These are phyloP conservation scores for Globisporangium radiosum DNA, from an alignment of 352 stramenopile species.

Conservation along the genomic window DNA sequence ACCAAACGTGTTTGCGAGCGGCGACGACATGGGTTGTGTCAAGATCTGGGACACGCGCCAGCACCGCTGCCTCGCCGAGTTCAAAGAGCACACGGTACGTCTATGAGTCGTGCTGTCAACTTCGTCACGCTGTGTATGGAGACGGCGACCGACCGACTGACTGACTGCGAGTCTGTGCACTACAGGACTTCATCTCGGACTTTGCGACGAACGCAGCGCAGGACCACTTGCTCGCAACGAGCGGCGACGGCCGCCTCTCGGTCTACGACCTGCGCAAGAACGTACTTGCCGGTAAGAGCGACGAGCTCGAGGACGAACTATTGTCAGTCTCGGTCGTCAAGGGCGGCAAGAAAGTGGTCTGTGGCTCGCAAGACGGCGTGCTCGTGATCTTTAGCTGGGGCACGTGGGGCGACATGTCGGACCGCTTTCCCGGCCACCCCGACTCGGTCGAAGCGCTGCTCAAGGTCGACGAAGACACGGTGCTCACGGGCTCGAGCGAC, in stretches of 20 bases:
- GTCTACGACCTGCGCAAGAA: constrained; percentile 90
- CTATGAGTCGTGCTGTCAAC: neutral
- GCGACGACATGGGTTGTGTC: constrained; percentile 76
- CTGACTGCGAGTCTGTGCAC: neutral
- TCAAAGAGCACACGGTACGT: constrained; percentile 87
- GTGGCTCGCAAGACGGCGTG: constrained; percentile 92
- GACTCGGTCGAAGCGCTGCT: constrained; percentile 93
- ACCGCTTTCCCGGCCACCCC: constrained; percentile 93
- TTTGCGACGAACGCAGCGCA: constrained; percentile 82
- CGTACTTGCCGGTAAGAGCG: constrained; percentile 68
- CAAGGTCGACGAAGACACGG: constrained; percentile 96
- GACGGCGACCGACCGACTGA: neutral
- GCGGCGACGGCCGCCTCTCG: constrained; percentile 88
- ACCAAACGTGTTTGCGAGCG: constrained; percentile 62
- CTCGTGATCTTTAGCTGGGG: constrained; percentile 94
- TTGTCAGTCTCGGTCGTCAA: constrained; percentile 74
- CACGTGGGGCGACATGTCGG: constrained; percentile 94
- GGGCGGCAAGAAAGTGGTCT: constrained; percentile 92
- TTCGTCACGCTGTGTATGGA: too few relatives aligned
- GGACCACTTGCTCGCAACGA: constrained; percentile 85
- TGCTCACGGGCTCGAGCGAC: constrained; percentile 95
- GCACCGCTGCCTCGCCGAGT: constrained; percentile 80
- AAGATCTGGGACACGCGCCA: constrained; percentile 87
- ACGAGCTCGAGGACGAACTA: constrained; percentile 80
- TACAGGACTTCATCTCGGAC: constrained; percentile 91